These are phyloP conservation scores for Luffa acutangula DNA, from an alignment of 306 rosid genomes.

Conservation along the genomic window DNA sequence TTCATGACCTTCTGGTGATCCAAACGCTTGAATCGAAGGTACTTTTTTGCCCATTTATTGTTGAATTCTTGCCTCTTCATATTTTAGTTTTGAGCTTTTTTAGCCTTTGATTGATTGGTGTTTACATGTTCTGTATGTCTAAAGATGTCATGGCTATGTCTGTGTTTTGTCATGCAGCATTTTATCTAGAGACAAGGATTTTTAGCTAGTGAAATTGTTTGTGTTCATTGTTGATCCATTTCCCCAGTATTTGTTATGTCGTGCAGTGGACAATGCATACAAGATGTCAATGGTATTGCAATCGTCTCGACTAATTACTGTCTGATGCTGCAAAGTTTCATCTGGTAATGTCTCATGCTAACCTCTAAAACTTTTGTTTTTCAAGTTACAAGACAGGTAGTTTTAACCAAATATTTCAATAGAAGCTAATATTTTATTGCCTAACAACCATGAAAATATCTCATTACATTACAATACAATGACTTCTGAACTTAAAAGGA, in stretches of 20 bases:
- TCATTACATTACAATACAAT: not conserved
- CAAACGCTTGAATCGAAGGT: not conserved
- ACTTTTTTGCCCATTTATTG: not conserved
- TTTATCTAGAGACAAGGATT: not conserved
- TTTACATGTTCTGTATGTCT: not conserved
- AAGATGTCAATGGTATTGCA: not conserved
- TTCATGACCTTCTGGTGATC: not conserved
- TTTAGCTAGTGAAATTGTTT: not conserved
- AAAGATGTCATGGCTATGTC: not conserved
- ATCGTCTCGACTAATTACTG: not conserved
- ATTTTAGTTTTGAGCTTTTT: not conserved
- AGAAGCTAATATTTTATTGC: not conserved
- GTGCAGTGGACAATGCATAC: not conserved
- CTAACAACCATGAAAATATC: constrained; percentile 2
- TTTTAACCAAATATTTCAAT: not conserved
- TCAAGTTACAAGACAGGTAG: not conserved
- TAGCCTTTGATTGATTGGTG: not conserved
- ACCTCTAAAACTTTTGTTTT: not conserved
- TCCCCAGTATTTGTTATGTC: not conserved
- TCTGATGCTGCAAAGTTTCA: not conserved
- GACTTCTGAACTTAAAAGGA: not conserved
- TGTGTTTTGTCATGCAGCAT: not conserved
- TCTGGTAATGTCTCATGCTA: not conserved
- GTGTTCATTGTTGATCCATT: not conserved
- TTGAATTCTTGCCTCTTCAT: not conserved